Evolutionary conservation across 441 rosid species (phyloP).

Genomic region (Geranium incanum): DNA sequence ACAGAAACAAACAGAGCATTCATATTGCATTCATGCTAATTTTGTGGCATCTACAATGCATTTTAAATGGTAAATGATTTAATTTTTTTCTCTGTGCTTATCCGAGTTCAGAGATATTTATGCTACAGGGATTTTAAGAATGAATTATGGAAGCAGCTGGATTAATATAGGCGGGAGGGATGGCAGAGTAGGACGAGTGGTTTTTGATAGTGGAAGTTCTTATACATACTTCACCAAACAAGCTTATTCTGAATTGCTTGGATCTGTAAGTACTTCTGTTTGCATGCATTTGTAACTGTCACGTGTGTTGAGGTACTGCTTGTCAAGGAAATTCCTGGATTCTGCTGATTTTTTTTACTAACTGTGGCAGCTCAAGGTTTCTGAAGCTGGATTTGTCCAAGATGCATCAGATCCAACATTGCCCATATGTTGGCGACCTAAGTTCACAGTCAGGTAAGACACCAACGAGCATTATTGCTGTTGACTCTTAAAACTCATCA

Average conservation of each 20-base stretch:
- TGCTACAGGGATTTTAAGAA: constrained; percentile 42
- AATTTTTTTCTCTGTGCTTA: constrained; percentile 4
- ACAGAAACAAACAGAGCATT: background rate
- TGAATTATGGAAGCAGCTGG: constrained; percentile 52
- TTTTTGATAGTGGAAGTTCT: constrained; percentile 89
- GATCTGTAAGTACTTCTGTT: constrained; percentile 47
- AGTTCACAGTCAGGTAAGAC: constrained; percentile 49
- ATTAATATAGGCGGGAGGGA: constrained; percentile 37
- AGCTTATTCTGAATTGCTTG: constrained; percentile 56
- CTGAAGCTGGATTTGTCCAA: constrained; percentile 36
- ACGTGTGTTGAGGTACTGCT: constrained; percentile 1
- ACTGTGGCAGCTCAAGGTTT: constrained; percentile 45
- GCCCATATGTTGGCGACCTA: constrained; percentile 68
- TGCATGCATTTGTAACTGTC: background rate
- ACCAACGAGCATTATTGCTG: background rate
- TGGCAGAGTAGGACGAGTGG: constrained; percentile 30
- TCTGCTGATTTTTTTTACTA: background rate
- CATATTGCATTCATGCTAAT: background rate
- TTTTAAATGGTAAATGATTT: background rate
- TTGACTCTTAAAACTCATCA: too few relatives aligned
- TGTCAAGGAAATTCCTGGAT: too few relatives aligned
- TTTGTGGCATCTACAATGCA: background rate
- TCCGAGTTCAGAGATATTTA: constrained; percentile 46
- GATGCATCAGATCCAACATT: constrained; percentile 57
- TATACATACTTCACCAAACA: constrained; percentile 73